These are phyloP conservation scores for Chaetothyriales sp. DNA, from an alignment of 2,329 filamentous ascomycete genomes.

Conservation along the genomic window DNA sequence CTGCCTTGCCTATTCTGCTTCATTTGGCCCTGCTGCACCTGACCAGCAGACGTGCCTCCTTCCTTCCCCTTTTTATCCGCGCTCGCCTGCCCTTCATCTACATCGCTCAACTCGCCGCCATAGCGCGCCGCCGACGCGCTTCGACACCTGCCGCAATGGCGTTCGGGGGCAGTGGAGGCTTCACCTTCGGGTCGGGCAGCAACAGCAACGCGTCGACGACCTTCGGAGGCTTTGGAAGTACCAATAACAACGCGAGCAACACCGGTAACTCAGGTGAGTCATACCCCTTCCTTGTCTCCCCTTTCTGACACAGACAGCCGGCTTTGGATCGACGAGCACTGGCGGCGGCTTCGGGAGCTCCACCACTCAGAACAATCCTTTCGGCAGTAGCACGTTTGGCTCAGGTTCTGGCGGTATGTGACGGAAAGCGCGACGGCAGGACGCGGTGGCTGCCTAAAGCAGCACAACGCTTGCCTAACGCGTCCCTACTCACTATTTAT, in stretches of 20 bases:
- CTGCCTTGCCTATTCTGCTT: not conserved
- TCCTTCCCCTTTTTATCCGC: not conserved
- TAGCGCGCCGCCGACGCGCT: constrained; percentile 13
- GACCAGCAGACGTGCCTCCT: not conserved
- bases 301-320: constrained; percentile 5
- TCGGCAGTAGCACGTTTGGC: constrained; percentile 14
- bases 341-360: constrained; percentile 15
- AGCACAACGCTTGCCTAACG: constrained; percentile 1
- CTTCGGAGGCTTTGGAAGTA: constrained; percentile 17
- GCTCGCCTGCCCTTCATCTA: not conserved
- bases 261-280: constrained; percentile 9
- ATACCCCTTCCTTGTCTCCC: not conserved
- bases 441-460: constrained; percentile 9
- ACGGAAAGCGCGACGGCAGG: constrained; percentile 1
- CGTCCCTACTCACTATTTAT: not conserved
- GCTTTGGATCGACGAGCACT: constrained; percentile 14
- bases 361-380: constrained; percentile 14
- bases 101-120: not conserved
- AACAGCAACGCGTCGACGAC: constrained; percentile 6
- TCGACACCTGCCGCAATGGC: constrained; percentile 16
- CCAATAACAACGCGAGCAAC: constrained; percentile 7
- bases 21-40: not conserved
- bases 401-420: not conserved
- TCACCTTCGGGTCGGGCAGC: constrained; percentile 13
- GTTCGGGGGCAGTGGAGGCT: constrained; percentile 14